Evolutionary conservation across 352 stramenopile species (phyloP), one percentile per base, ranked within the genome.

Genomic region (Phytophthora tubulina): DNA sequence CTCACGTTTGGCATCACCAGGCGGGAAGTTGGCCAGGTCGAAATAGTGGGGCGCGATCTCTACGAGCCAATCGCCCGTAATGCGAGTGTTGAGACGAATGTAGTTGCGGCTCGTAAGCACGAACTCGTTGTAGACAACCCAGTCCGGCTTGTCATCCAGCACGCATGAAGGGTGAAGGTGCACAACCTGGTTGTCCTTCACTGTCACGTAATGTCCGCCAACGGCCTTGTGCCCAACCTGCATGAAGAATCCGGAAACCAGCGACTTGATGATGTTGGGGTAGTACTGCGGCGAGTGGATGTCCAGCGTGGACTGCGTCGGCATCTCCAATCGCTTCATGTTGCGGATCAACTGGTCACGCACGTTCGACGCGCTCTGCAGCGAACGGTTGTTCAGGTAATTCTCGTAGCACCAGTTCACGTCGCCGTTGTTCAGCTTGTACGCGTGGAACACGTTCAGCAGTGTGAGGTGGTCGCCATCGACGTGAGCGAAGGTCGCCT

Each of bases 171-270:
- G 98, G 80, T 99, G 98, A 58, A 99, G 82, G 55, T 97, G 89
- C 36, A 99, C 98, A 9, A 99, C 89, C 79, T 99, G 98, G 80
- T 99, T 99, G 79, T 99, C 98, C 82, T 99, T 99, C 46, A 99
- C 93, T 5, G 98, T 99, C 33, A 99, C 80, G 82, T 99, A 99
- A 61, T 97, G 89, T 48, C 97, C 97, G 35, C 87, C 80, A 32
- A 75, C 84, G 6, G 72, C 73, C 69, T 92, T 93, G 76, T 98
- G 97, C 0, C 93, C 98, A 21, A 99, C 91, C 57, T 96, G 86
- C 97, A 99, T 99, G 84, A 99, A 99, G 85, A 99, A 99, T 38
- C 97, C 97, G 21, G 89, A 87, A 17, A 97, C 97, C 13, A 99
- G 79, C 39, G 96, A 86, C 71, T 97, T 95, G 56, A 94, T 88